Percentiles rank a stretch among this genome's conserved stretches.
These are phyloP conservation scores for Dothideomycetes sp. DNA, from an alignment of 2,329 filamentous ascomycete species.

Conservation along the genomic window DNA sequence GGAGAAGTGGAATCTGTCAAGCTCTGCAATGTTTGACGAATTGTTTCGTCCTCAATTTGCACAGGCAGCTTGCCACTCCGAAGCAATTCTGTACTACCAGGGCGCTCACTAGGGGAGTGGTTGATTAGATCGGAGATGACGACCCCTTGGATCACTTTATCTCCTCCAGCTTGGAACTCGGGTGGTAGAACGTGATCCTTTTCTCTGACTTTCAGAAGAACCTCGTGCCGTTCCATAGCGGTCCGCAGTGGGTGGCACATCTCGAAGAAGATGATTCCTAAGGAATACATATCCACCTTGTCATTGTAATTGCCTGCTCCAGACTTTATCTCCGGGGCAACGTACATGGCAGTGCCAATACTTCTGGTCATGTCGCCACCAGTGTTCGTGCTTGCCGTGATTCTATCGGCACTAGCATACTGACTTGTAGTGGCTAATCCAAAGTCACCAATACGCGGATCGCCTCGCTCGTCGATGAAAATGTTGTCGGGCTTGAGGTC, in stretches of 20 bases:
- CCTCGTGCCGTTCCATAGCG: slow-evolving; percentile 53
- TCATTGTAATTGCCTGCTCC: slow-evolving; percentile 70
- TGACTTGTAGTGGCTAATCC: slow-evolving; percentile 86
- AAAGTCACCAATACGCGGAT: slow-evolving; percentile 95
- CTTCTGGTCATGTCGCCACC: slow-evolving; percentile 58
- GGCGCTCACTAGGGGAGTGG: slow-evolving; percentile 73
- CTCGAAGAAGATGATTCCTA: slow-evolving; percentile 97
- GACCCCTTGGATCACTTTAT: slow-evolving; percentile 59
- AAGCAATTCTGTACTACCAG: slow-evolving; percentile 71
- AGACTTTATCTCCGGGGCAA: slow-evolving; percentile 82
- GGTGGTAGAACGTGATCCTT: slow-evolving; percentile 59
- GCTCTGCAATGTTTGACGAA: slow-evolving; percentile 71
- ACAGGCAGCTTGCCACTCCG: slow-evolving; percentile 80
- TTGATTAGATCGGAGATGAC: slow-evolving; percentile 74
- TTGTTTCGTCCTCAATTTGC: slow-evolving; percentile 86
- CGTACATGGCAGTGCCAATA: slow-evolving; percentile 75
- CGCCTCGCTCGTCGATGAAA: slow-evolving; percentile 83
- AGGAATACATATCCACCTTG: slow-evolving; percentile 97
- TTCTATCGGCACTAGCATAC: slow-evolving; percentile 52
- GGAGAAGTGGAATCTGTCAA: slow-evolving; percentile 74
- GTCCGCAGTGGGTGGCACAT: slow-evolving; percentile 67
- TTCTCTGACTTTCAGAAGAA: slow-evolving; percentile 61
- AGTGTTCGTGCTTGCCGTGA: slow-evolving; percentile 25
- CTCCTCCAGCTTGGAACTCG: slow-evolving; percentile 62
- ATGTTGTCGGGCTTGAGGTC: slow-evolving; percentile 97